Base-by-base conservation (phyloP, 768 basidiomycete species). In the Termitomyces sp. region DNA sequence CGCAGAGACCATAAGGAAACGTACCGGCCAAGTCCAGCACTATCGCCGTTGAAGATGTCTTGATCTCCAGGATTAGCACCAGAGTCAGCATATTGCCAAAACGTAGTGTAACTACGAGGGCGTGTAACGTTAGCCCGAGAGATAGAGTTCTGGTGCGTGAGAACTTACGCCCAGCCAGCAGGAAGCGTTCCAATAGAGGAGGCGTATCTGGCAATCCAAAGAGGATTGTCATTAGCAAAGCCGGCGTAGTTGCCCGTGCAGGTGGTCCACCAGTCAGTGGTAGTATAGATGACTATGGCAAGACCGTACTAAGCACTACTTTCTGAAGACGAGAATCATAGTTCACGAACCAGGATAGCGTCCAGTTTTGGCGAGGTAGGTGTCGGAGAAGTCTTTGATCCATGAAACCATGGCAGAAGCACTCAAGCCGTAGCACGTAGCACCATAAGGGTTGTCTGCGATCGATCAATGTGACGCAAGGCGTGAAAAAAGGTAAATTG, bases 191-290 rank as follows among this genome's bases (percentile, higher is more conserved):
- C 85, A 20, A 81, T 68, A 27, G 68, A 62, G 8, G 82, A 80
- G 4, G 81, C 67, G 47, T 76, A 87, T 30, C 73, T 69, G 2
- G 87, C 86, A 46, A 88, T 76, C 84, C 84, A 87, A 2, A 89
- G 73, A 3, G 86, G 84, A 66, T 80, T 85, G 55, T 72, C 78
- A 3, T 65, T 55, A 1, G 66, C 77, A 61, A 88, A 88, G 4
- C 70, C 71, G 15, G 73, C 70, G 57, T 77, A 82, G 67, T 85
- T 82, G 0, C 81, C 84, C 2, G 87, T 88, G 68, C 87, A 89
- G 9, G 75, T 77, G 11, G 63, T 80, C 87, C 87, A 89, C 87
- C 87, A 88, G 67, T 80, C 73, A 12, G 83, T 86, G 4, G 81
- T 84, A 31, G 82, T 82, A 62, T 87, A 87, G 57, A 87, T 84